These are phyloP conservation scores for Ganoderma meredithae DNA, from an alignment of 1,284 basidiomycete species.

Conservation along the genomic window DNA sequence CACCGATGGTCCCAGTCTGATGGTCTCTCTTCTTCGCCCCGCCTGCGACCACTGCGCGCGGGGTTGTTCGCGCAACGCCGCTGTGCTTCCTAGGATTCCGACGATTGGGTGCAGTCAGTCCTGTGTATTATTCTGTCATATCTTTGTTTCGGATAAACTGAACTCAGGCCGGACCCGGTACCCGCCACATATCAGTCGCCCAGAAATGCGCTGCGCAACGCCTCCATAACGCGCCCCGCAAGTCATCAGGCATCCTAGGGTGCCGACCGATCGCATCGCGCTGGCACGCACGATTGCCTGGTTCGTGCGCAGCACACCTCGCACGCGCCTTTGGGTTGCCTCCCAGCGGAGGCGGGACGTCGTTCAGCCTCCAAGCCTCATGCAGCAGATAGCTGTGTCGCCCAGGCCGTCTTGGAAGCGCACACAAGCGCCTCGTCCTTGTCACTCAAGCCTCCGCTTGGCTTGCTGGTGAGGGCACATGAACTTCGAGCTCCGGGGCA, in stretches of 20 bases:
- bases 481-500: not conserved
- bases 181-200: not conserved
- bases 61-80: not conserved
- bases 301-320: not conserved
- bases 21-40: not conserved
- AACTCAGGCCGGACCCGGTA: not conserved
- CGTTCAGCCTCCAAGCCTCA: not conserved
- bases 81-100: not conserved
- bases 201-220: not conserved
- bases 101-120: not conserved
- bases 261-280: not conserved
- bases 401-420: not conserved
- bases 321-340: not conserved
- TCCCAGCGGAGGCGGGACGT: not conserved
- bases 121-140: not conserved
- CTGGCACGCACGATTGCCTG: not conserved
- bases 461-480: not conserved
- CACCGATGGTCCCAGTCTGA: slow-evolving; percentile 14
- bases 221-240: not conserved
- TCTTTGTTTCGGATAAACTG: not conserved
- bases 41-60: not conserved
- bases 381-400: slow-evolving; percentile 1
- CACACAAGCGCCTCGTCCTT: not conserved
- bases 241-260: not conserved
- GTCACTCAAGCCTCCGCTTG: not conserved